Conservation (phyloP, 1,284 basidiomycete species). For the Pseudozyma hubeiensis region DNA sequence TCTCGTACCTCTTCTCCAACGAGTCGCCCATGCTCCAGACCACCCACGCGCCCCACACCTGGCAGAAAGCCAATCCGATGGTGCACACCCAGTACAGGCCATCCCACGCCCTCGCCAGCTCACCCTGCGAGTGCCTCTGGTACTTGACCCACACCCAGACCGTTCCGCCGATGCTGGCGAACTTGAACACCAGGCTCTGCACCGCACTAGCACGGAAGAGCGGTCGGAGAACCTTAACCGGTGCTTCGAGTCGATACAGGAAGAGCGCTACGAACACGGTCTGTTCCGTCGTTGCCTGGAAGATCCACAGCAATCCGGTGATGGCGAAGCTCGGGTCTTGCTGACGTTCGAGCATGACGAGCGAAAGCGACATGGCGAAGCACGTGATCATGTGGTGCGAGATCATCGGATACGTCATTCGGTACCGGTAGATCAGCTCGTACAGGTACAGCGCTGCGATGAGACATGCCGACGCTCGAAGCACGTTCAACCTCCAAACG, state of each 20-base stretch:
- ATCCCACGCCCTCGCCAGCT: conserved; percentile 18
- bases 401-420: conserved; percentile 46
- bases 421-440: conserved; percentile 44
- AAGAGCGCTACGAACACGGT: conserved; percentile 40
- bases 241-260: conserved; percentile 33
- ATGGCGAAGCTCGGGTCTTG: conserved; percentile 34
- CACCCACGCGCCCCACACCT: conserved; percentile 42
- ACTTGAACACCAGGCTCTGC: conserved; percentile 48
- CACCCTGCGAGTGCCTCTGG: conserved; percentile 3
- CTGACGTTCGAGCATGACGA: conserved; percentile 28
- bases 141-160: conserved; percentile 32
- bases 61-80: conserved; percentile 25
- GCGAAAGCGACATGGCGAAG: conserved; percentile 32
- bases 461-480: conserved; percentile 19
- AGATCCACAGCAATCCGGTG: conserved; percentile 38
- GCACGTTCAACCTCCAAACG: conserved; percentile 16
- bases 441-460: conserved; percentile 46
- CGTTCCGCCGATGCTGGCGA: conserved; percentile 31
- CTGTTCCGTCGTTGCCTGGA: conserved; percentile 50
- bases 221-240: conserved; percentile 5
- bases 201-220: conserved; percentile 27
- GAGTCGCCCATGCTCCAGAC: conserved; percentile 34
- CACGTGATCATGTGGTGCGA: conserved; percentile 41
- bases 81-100: conserved; percentile 38
- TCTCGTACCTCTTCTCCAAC: conserved; percentile 28